Evolutionary conservation across 129 eudicot genomes (phyloP).

Genomic region (Flaveria bidentis): DNA sequence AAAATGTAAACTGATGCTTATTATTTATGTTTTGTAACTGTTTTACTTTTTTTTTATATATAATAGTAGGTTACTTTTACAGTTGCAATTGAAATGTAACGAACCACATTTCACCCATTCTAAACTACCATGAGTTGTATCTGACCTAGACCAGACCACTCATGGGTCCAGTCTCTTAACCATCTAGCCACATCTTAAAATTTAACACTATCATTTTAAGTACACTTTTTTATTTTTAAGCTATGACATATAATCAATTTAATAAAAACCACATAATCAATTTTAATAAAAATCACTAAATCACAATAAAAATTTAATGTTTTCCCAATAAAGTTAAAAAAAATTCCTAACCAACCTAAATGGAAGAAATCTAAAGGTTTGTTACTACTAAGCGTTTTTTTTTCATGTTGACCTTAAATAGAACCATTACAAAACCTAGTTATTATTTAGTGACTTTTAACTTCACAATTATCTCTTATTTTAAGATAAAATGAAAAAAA

Average conservation of each 20-base stretch:
- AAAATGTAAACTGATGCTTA: no score
- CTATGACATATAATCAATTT: no score
- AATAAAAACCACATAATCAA: neutral
- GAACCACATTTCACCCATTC: constrained; percentile 14
- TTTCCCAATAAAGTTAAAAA: no score
- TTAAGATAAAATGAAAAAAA: no score
- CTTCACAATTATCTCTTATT: no score
- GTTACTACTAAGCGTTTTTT: no score
- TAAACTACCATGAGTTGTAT: constrained; percentile 4
- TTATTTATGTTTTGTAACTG: neutral
- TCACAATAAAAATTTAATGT: no score
- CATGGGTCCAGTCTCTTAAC: constrained; percentile 2
- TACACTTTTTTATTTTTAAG: neutral
- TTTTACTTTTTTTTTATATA: neutral
- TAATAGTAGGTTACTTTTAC: neutral
- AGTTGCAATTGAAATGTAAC: neutral
- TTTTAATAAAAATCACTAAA: neutral
- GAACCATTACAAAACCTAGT: no score
- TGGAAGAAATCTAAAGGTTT: no score
- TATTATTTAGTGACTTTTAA: no score
- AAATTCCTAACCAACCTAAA: no score
- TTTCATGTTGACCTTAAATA: no score
- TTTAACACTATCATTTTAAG: neutral
- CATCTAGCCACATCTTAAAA: neutral
- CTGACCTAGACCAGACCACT: constrained; percentile 9